Base-by-base conservation (phyloP, 306 rosid species). In the Dalbergia oliveri region DNA sequence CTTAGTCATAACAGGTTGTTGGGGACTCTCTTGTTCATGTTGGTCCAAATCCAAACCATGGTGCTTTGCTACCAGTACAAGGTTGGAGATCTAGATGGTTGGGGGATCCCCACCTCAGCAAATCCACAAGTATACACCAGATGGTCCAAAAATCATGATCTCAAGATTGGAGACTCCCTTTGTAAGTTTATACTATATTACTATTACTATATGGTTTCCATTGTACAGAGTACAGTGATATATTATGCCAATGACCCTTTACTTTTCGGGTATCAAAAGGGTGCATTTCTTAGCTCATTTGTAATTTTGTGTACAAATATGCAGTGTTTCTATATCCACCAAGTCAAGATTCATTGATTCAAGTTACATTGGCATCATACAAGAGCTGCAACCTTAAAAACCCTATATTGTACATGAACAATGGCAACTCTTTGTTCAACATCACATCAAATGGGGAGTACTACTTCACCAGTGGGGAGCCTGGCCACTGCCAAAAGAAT, bases 321-420 rank as follows among this genome's bases (percentile, higher is more conserved):
- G 74, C 86, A 95, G 98, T 90, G 92, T 95, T 95, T 83, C 81
- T 95, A 31, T 95, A 93, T 78, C 97, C 99, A 77, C 99, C 99
- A 62, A 93, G 97, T 69, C 92, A 91, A 89, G 99, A 95, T 83
- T 95, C 99, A 12, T 84, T 93, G 81, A 89, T 95, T 81, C 99
- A 93, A 89, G 93, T 93, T 0, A 89, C 90, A 8, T 64, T 78
- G 49, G 84, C 88, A 69, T 86, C 94, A 11, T 91, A 82, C 92
- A 81, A 70, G 73, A 87, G 77, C 72, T 93, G 99, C 89, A 90
- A 89, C 86, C 77, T 86, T 69, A 89, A 87, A 84, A 82, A 95
- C 87, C 98, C 99, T 3, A 87, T 95, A 63, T 77, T 93, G 87
- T 77, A 66, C 59, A 90, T 91, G 89, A 84, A 86, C 88, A 86